These are phyloP conservation scores for Passiflora organensis DNA, from an alignment of 345 rosid genomes.

Conservation along the genomic window DNA sequence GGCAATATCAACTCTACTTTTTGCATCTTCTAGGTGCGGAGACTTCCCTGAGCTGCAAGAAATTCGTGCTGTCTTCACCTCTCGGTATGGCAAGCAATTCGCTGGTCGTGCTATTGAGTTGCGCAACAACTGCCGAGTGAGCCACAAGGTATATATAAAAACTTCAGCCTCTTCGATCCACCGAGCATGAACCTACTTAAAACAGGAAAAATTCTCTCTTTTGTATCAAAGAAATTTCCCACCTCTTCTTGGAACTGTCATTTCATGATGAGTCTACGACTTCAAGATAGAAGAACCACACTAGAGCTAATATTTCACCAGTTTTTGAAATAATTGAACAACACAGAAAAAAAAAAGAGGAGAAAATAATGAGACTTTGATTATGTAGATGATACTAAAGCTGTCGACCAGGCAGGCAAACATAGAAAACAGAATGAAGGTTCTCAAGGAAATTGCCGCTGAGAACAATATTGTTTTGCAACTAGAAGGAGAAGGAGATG, in stretches of 20 bases:
- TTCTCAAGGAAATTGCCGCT: constrained; percentile 62
- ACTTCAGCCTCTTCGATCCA: no score
- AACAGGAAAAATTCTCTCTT: no score
- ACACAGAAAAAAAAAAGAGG: neutral
- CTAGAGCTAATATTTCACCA: no score
- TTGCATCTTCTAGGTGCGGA: constrained; percentile 74
- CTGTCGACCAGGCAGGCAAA: constrained; percentile 55
- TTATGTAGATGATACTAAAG: constrained; percentile 48
- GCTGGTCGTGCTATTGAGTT: constrained; percentile 68
- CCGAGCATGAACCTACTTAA: no score
- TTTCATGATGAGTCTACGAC: no score
- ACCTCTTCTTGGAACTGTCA: no score
- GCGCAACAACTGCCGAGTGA: constrained; percentile 70
- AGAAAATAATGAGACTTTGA: neutral
- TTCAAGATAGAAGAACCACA: no score
- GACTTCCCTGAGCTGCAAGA: constrained; percentile 92
- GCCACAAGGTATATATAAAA: constrained; percentile 47
- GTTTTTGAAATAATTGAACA: neutral
- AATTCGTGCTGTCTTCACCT: constrained; percentile 51
- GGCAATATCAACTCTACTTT: constrained; percentile 64
- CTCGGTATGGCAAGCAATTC: constrained; percentile 76
- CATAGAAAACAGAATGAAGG: constrained; percentile 51
- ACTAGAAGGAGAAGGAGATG: no score
- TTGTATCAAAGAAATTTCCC: no score
- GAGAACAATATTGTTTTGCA: constrained; percentile 55